Base-by-base conservation (phyloP, 2,329 filamentous ascomycete species). In the Fusarium neocosmosporiellum region DNA sequence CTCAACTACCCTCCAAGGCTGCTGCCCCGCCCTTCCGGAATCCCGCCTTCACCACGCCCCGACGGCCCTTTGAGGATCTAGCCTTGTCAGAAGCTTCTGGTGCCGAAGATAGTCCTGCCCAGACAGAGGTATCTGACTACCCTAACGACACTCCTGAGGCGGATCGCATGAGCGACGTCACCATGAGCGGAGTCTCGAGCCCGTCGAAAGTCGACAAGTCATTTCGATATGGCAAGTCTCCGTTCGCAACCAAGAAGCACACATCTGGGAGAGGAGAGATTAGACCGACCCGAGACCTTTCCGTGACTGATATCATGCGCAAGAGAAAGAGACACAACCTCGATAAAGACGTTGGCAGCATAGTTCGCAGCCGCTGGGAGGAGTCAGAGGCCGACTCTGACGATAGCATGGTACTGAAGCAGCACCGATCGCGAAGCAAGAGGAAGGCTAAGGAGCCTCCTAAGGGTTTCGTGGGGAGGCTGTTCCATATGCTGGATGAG, bases 191-290 rank as follows among this genome's bases (percentile, higher is more conserved):
- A 16, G 82, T 85, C 18, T 81, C 88, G 27, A 86, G 86, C 2
- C 87, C 87, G 0, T 80, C 82, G 3, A 86, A 83, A 54, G 77
- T 87, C 24, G 82, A 85, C 65, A 87, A 87, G 70, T 81, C 84
- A 9, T 79, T 83, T 33, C 86, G 84, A 61, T 86, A 86, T 67
- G 82, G 81, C 59, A 86, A 82, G 65, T 79, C 81, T 27, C 66
- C 78, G 70, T 57, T 80, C 70, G 67, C 86, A 75, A 76, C 85
- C 74, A 82, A 82, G 65, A 84, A 82, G 65, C 78, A 83, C 37
- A 71, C 81, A 11, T 79, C 92, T 0, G 92, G 92, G 1, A 88
- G 89, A 72, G 92, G 92, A 50, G 91, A 93, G 74, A 88, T 94
- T 59, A 85, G 88, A 39, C 81, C 85, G 5, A 85, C 85, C 73